These are phyloP conservation scores for Cyberlindnera euphorbiae DNA, from an alignment of 805 yeast genomes.

Conservation along the genomic window DNA sequence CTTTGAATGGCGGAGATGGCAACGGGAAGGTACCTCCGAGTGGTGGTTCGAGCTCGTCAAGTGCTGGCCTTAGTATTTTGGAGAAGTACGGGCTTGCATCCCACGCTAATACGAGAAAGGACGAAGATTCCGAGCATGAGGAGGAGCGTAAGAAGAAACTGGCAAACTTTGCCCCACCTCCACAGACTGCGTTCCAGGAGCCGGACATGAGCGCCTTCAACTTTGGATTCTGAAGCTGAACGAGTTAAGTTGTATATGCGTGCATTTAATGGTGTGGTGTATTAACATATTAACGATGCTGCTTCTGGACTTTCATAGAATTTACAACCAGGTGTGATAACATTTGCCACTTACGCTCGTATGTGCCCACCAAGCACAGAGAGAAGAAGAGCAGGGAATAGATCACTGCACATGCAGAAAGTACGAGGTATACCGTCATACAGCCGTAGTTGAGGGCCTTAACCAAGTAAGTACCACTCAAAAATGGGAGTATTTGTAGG, in stretches of 20 bases:
- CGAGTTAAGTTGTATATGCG: no score
- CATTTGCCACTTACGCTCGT: slow-evolving; percentile 22
- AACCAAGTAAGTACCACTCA: no score
- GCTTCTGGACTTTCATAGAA: slow-evolving; percentile 4
- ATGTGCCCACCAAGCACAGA: slow-evolving; percentile 17
- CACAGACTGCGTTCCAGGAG: slow-evolving; percentile 54
- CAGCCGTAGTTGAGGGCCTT: slow-evolving; percentile 6
- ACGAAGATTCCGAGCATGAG: slow-evolving; percentile 9
- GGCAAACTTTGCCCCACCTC: slow-evolving; percentile 32
- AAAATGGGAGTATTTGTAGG: no score
- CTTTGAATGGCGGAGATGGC: no score
- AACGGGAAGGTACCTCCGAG: no score
- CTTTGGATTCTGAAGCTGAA: slow-evolving; percentile 42
- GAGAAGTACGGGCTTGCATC: slow-evolving; percentile 28
- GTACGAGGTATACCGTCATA: slow-evolving; percentile 5
- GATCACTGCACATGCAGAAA: slow-evolving; percentile 10
- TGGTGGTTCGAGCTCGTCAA: no score
- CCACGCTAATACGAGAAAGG: slow-evolving; percentile 14
- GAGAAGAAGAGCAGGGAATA: slow-evolving; percentile 18
- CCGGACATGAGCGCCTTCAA: slow-evolving; percentile 75
- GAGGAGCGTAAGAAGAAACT: slow-evolving; percentile 6
- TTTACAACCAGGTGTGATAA: slow-evolving; percentile 7
- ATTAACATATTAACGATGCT: no score
- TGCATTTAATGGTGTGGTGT: no score
- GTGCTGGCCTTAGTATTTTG: slow-evolving; percentile 19